A percentile compares a stretch with the other conserved stretches of the same genome.
These are phyloP conservation scores for Stevia rebaudiana DNA, from an alignment of 140 eudicot genomes.

Conservation along the genomic window DNA sequence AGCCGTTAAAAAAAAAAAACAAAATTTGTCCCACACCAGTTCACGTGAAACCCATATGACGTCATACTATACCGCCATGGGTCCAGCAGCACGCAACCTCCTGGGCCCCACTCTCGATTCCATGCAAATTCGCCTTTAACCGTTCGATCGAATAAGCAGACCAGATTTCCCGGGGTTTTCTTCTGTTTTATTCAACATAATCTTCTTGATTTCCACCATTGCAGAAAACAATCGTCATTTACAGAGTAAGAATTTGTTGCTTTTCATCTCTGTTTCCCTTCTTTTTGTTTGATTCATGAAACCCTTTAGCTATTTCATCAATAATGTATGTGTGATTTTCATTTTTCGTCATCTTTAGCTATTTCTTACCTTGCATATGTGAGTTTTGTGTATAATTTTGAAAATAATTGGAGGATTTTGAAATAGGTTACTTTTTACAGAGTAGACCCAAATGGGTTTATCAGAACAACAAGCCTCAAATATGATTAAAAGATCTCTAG, in stretches of 20 bases:
- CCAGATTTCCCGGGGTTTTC: slow-evolving; percentile 54
- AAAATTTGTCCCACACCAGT: neutral
- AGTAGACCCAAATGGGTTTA: neutral
- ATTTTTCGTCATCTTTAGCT: too few species aligned
- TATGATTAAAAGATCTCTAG: too few species aligned
- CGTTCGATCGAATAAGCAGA: neutral
- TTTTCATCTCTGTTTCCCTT: neutral
- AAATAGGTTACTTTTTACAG: neutral
- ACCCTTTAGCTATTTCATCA: too few species aligned
- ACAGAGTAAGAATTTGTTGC: slow-evolving; percentile 29
- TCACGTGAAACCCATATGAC: slow-evolving; percentile 30
- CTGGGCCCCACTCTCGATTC: slow-evolving; percentile 19
- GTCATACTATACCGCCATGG: slow-evolving; percentile 7
- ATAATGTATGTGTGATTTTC: too few species aligned
- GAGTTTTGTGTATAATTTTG: too few species aligned
- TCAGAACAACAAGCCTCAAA: too few species aligned
- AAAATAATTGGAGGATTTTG: too few species aligned
- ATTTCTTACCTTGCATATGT: too few species aligned
- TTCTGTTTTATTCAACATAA: slow-evolving; percentile 6
- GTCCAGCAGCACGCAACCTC: slow-evolving; percentile 5
- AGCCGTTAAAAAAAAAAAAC: too few species aligned
- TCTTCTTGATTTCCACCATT: neutral
- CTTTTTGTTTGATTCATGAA: neutral
- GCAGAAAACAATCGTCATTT: slow-evolving; percentile 12
- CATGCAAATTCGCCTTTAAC: neutral